phyloP scores from a whole-genome alignment of 371 early-diverging fungal species.

The Apophysomyces variabilis region DNA sequence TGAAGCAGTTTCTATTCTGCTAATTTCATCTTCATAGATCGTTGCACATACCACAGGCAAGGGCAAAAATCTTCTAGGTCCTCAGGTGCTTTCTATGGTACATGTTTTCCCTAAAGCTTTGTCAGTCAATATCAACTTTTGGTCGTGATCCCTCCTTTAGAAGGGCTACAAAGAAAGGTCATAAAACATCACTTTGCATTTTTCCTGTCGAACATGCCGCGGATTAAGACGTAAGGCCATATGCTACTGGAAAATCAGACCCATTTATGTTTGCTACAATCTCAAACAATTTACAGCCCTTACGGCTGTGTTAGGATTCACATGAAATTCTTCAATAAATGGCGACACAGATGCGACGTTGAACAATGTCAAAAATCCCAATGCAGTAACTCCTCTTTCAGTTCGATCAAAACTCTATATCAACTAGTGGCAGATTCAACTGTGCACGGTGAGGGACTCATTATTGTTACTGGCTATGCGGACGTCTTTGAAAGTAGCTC shows the following conservation, averaged over 20 bases:
- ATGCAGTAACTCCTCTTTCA: not conserved
- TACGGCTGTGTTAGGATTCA: constrained; percentile 3
- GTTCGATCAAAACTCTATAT: too few species aligned
- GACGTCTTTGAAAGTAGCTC: too few species aligned
- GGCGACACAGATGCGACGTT: not conserved
- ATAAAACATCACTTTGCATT: too few species aligned
- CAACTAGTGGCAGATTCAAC: too few species aligned
- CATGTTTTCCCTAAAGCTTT: not conserved
- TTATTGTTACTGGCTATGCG: too few species aligned
- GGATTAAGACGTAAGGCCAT: not conserved
- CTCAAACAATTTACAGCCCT: not conserved
- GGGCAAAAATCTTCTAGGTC: not conserved
- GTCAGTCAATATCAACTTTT: constrained; percentile 8
- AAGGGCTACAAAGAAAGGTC: too few species aligned
- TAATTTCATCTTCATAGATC: not conserved
- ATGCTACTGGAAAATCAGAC: constrained; percentile 1
- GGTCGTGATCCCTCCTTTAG: too few species aligned
- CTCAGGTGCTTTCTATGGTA: constrained; percentile 19
- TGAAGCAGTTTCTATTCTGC: not conserved
- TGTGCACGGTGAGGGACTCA: too few species aligned
- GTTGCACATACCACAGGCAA: constrained; percentile 1
- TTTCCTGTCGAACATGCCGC: too few species aligned
- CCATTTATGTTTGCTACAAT: constrained; percentile 9
- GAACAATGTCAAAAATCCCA: constrained; percentile 11
- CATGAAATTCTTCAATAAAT: constrained; percentile 12